Conservation (phyloP, 192 early-diverging fungal species). For the Polychytrium aggregatum region DNA sequence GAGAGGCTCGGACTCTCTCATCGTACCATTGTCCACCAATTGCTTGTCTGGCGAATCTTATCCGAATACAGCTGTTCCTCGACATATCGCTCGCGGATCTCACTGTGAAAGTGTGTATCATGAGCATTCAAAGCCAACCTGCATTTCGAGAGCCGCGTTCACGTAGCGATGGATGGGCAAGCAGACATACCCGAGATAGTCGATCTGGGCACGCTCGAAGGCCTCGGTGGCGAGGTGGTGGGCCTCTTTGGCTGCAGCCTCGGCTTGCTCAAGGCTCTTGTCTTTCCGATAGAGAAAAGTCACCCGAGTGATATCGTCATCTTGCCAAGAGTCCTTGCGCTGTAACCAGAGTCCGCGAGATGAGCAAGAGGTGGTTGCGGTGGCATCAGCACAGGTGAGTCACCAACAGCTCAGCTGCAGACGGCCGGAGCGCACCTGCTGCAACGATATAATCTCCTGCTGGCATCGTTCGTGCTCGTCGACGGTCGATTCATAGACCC, state of each 20-base stretch:
- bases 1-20: neutral
- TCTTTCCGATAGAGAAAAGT: conserved; percentile 29
- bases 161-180: no score
- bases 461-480: conserved; percentile 31
- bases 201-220: conserved; percentile 26
- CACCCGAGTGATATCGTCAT: conserved; percentile 27
- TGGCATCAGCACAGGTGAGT: neutral
- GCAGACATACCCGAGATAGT: conserved; percentile 13
- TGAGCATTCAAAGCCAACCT: no score
- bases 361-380: neutral
- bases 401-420: neutral
- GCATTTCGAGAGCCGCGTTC: no score
- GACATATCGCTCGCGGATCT: conserved; percentile 39
- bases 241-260: conserved; percentile 17
- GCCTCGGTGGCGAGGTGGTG: conserved; percentile 19
- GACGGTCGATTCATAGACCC: conserved; percentile 30
- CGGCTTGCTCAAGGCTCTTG: conserved; percentile 24
- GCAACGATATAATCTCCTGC: conserved; percentile 29
- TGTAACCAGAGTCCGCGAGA: neutral
- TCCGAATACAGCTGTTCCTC: conserved; percentile 44
- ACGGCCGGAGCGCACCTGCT: conserved; percentile 6
- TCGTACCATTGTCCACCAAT: conserved; percentile 33
- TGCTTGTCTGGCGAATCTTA: conserved; percentile 30
- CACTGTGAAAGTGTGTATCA: conserved; percentile 2
- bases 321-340: conserved; percentile 28